phyloP scores from a whole-genome alignment of 2,329 filamentous ascomycete species.

The Aspergillus puulaauensis region DNA sequence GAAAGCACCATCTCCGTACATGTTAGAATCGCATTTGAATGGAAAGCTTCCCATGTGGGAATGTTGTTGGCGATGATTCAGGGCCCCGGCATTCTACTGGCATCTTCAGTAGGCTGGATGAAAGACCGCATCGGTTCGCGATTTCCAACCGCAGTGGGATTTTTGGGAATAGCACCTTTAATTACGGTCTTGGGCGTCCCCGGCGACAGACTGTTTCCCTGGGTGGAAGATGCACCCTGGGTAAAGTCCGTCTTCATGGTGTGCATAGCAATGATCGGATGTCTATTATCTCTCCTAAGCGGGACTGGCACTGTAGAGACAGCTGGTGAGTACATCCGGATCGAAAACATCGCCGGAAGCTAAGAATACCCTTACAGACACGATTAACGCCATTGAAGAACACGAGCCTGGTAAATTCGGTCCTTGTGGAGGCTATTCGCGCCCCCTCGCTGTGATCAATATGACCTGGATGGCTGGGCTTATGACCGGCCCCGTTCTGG shows the following conservation, averaged over 20 bases:
- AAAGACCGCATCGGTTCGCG: conserved; percentile 15
- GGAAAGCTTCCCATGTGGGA: conserved; percentile 54
- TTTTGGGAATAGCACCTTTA: neutral
- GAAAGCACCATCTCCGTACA: conserved; percentile 56
- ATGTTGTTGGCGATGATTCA: conserved; percentile 57
- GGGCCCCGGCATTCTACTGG: conserved; percentile 55
- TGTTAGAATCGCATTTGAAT: conserved; percentile 51
- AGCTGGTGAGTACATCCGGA: neutral
- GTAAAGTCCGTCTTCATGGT: neutral
- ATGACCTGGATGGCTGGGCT: conserved; percentile 23
- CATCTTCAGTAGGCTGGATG: conserved; percentile 55
- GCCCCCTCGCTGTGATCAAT: conserved; percentile 20
- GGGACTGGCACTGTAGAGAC: conserved; percentile 10
- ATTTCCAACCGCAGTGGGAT: neutral
- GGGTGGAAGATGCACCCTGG: neutral
- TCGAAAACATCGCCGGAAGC: neutral
- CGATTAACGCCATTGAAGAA: conserved; percentile 15
- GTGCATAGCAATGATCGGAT: conserved; percentile 2
- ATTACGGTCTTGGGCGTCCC: neutral
- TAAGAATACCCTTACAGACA: conserved; percentile 1
- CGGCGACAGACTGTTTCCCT: neutral
- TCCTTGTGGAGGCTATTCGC: conserved; percentile 22
- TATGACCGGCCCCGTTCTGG: conserved; percentile 17
- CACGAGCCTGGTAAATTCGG: conserved; percentile 22
- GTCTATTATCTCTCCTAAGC: conserved; percentile 8